These are phyloP conservation scores for Fusarium hainanense DNA, from an alignment of 2,329 filamentous ascomycete species.

Conservation along the genomic window DNA sequence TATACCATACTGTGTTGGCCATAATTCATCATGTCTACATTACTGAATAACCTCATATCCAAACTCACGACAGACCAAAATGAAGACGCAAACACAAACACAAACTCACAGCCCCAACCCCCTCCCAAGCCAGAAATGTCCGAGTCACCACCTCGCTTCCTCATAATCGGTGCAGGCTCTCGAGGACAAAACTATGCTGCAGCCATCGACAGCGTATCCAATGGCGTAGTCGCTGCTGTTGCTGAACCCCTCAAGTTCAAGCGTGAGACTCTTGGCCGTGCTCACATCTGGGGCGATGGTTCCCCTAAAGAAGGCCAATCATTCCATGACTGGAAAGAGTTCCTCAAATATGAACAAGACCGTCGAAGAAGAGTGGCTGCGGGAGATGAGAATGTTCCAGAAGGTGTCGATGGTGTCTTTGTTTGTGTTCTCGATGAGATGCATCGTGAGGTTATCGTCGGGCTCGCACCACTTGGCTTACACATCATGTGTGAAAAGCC, in stretches of 20 bases:
- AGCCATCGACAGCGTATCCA: constrained; percentile 71
- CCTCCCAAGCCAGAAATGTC: constrained; percentile 60
- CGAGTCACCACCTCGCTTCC: constrained; percentile 69
- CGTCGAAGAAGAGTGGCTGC: constrained; percentile 66
- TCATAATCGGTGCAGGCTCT: constrained; percentile 86
- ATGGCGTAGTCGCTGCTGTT: constrained; percentile 78
- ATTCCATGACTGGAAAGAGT: constrained; percentile 80
- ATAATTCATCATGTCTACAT: constrained; percentile 32
- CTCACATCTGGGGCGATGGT: constrained; percentile 75
- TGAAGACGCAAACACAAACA: constrained; percentile 1
- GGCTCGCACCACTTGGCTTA: constrained; percentile 74
- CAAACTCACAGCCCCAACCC: constrained; percentile 41
- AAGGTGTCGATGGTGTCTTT: constrained; percentile 71
- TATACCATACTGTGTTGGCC: not conserved
- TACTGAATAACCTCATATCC: constrained; percentile 35
- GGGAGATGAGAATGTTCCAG: constrained; percentile 59
- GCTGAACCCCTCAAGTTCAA: constrained; percentile 86
- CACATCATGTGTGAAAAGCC: constrained; percentile 98
- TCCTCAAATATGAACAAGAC: constrained; percentile 75
- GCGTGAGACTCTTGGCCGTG: constrained; percentile 74
- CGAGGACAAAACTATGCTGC: constrained; percentile 80
- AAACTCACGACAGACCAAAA: constrained; percentile 30
- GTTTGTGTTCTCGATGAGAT: constrained; percentile 85
- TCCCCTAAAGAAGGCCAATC: constrained; percentile 69
- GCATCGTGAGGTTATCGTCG: constrained; percentile 83